Percentiles rank a stretch among this genome's conserved stretches.
phyloP scores from a whole-genome alignment of 1,284 basidiomycete species.

The Xanthoconium separans region DNA sequence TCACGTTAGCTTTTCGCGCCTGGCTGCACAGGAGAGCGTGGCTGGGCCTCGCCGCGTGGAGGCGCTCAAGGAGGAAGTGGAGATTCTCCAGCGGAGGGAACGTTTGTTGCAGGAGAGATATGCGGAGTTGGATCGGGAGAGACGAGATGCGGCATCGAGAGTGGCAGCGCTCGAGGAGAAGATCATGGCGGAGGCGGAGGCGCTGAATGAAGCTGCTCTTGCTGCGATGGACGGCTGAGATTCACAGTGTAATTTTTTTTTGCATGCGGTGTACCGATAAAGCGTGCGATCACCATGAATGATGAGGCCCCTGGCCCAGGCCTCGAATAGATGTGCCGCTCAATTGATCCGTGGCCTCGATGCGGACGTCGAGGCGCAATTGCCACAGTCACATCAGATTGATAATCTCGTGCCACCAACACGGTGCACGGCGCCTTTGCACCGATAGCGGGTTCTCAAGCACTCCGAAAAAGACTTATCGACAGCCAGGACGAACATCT shows the following conservation, averaged over 20 bases:
- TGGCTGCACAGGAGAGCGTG: constrained; percentile 70
- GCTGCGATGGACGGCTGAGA: constrained; percentile 53
- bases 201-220: constrained; percentile 72
- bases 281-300: too few relatives aligned
- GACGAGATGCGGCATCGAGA: constrained; percentile 60
- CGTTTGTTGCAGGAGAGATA: constrained; percentile 76
- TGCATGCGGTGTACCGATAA: neutral
- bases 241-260: neutral
- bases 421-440: too few relatives aligned
- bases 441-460: too few relatives aligned
- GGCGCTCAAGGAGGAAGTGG: constrained; percentile 81
- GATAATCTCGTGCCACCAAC: too few relatives aligned
- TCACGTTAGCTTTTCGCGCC: constrained; percentile 72
- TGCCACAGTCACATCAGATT: too few relatives aligned
- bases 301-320: too few relatives aligned
- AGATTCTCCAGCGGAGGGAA: constrained; percentile 74
- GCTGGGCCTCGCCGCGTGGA: constrained; percentile 76
- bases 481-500: too few relatives aligned
- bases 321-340: too few relatives aligned
- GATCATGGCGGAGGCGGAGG: constrained; percentile 80
- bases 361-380: too few relatives aligned
- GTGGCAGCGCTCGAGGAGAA: constrained; percentile 70
- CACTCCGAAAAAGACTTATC: too few relatives aligned
- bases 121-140: constrained; percentile 76
- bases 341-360: too few relatives aligned